A percentile compares a stretch with the other conserved stretches of the same genome.
These are phyloP conservation scores for Lentinula raphanica DNA, from an alignment of 768 basidiomycete genomes.

Conservation along the genomic window DNA sequence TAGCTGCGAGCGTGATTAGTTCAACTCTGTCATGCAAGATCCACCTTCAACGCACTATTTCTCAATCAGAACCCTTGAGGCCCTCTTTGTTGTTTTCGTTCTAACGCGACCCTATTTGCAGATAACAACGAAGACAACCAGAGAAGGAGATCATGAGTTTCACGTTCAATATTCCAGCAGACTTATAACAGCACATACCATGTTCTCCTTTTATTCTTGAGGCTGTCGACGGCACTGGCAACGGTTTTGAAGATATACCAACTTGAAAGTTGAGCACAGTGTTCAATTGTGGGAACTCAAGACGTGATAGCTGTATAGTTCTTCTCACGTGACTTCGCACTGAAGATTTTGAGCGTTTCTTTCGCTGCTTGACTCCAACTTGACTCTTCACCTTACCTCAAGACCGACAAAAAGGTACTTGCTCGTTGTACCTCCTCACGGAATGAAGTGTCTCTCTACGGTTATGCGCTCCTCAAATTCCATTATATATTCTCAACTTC, in stretches of 20 bases:
- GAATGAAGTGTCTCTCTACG: not conserved
- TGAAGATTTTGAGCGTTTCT: not conserved
- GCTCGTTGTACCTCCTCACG: not conserved
- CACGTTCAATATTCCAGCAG: not conserved
- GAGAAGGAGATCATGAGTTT: not conserved
- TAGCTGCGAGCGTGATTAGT: slow-evolving; percentile 50
- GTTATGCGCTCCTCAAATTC: not conserved
- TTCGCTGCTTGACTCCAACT: no score
- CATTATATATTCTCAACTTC: slow-evolving; percentile 1
- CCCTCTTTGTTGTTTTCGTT: slow-evolving; percentile 99
- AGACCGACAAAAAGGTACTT: slow-evolving; percentile 11
- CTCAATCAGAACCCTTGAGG: slow-evolving; percentile 97
- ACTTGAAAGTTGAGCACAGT: not conserved
- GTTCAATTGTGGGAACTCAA: not conserved
- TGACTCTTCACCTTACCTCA: slow-evolving; percentile 1
- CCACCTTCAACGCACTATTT: slow-evolving; percentile 71
- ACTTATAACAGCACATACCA: slow-evolving; percentile 11
- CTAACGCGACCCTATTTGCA: slow-evolving; percentile 87
- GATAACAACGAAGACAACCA: not conserved
- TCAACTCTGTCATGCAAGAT: not conserved
- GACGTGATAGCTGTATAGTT: slow-evolving; percentile 2
- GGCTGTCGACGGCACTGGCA: not conserved
- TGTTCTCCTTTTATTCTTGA: slow-evolving; percentile 14
- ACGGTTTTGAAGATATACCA: not conserved
- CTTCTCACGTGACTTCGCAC: slow-evolving; percentile 1